Base-by-base conservation (phyloP, 768 basidiomycete species). In the Galerina sulciceps region DNA sequence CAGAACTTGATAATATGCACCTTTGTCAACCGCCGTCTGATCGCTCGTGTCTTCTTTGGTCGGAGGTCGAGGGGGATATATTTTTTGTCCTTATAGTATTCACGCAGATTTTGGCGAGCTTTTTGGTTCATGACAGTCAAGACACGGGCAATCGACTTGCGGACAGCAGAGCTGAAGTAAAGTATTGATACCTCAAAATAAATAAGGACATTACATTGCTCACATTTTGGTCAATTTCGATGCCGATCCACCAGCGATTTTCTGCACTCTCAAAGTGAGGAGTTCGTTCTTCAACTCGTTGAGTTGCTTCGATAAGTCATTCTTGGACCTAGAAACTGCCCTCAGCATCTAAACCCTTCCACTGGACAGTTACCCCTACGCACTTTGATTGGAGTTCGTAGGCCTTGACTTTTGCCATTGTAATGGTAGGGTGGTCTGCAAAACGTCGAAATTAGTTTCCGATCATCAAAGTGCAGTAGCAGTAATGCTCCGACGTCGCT, bases 91-190 rank as follows among this genome's bases (percentile, higher is more conserved):
- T 96, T 96, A 92, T 98, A 98, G 83, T 88, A 94, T 76, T 99
- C 96, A 55, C 94, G 93, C 66, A 97, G 87, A 79, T 95, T 94
- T 82, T 94, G 91, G 67, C 96, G 93, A 67, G 90, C 88, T 80
- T 99, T 99, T 76, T 94, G 91, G 90, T 97, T 99, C 84, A 91
- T 96, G 69, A 99, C 95, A 43, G 97, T 99, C 80, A 98, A 76
- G 66, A 99, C 96, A 55, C 97, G 94, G 63, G 97, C 97, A 73
- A 99, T 93, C 65, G 94, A 96, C 82, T 98, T 99, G 84, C 97
- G 96, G 76, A 98, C 94, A 65, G 91, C 84, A 76, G 89, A 87
- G 78, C 97, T 99, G 65, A 31, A 11, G 48, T 18, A 9, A 50
- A 41, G 44, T 60, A n/a, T 57, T 42, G 18, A 34, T 11, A 53